Base-by-base conservation (phyloP, 139 green algal genomes). In the Astrephomene gubernaculifera region DNA sequence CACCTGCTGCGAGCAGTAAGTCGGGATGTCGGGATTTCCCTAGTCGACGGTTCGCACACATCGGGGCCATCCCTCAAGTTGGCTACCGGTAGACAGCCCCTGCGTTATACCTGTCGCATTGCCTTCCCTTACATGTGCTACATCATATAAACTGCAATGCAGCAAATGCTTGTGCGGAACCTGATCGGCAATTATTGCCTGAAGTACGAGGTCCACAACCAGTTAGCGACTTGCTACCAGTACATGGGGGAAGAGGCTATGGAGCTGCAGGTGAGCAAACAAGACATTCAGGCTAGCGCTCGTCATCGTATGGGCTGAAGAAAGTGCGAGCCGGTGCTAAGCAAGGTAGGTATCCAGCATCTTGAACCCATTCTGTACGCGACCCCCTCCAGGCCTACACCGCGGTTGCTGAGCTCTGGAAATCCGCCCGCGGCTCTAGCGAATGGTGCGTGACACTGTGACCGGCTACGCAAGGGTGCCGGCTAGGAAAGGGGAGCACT, bases 121-220 rank as follows among this genome's bases (percentile, higher is more conserved):
- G n/a, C n/a, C n/a, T n/a, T n/a, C n/a, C n/a, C n/a, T n/a, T n/a
- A n/a, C n/a, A n/a, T n/a, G n/a, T n/a, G n/a, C n/a, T n/a, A n/a
- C n/a, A n/a, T n/a, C n/a, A n/a, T n/a, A n/a, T n/a, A n/a, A n/a
- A n/a, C n/a, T n/a, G 49, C n/a, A 25, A 2, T 35, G 22, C 76
- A 88, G 87, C 78, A 89, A 61, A 41, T 87, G 14, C 38, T 87
- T 0, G 54, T 45, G 17, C 17, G 12, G 14, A 57, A 29, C 29
- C 69, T 90, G 43, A 85, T 85, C n/a, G 81, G 81, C n/a, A 81
- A 88, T 64, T 76, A 86, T 7, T 53, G 86, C 44, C 49, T 90
- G 10, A 87, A 90, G 57, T 87, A 70, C 64, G 87, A 90, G 60
- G 78, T 83, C 21, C 39, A 63, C 21, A 41, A 83, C 41, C 60